Conservation (phyloP, 2,329 filamentous ascomycete species). For the Alternaria arbusti region DNA sequence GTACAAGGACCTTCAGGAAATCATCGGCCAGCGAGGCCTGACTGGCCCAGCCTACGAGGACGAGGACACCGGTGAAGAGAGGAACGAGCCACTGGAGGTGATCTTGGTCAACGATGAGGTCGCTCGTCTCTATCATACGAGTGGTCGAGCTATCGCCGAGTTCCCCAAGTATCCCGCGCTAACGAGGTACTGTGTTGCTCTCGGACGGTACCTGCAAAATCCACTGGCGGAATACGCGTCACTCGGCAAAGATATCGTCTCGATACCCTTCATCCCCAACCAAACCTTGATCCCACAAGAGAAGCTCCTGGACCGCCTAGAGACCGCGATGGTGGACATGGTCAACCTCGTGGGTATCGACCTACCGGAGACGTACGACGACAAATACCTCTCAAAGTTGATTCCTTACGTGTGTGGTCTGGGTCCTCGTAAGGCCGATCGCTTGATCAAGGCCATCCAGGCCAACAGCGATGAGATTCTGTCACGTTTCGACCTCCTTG, state of each 20-base stretch:
- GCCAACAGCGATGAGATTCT: conserved; percentile 86
- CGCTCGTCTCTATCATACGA: conserved; percentile 94
- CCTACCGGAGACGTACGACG: conserved; percentile 86
- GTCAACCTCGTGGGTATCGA: conserved; percentile 96
- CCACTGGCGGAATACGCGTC: conserved; percentile 96
- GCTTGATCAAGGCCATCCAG: conserved; percentile 87
- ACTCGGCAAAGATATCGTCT: conserved; percentile 84
- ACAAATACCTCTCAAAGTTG: conserved; percentile 82
- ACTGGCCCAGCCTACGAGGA: conserved; percentile 84
- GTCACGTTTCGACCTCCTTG: conserved; percentile 85
- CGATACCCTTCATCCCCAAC: conserved; percentile 85
- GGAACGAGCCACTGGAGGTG: conserved; percentile 82
- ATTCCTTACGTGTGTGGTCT: conserved; percentile 91
- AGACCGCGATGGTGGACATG: conserved; percentile 98
- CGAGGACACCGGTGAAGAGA: conserved; percentile 70
- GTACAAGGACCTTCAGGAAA: conserved; percentile 77
- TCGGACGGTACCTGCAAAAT: conserved; percentile 92
- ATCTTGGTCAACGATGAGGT: conserved; percentile 96
- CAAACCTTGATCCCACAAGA: conserved; percentile 89
- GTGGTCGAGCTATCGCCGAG: conserved; percentile 76
- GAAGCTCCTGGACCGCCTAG: conserved; percentile 82
- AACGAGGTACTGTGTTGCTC: conserved; percentile 85
- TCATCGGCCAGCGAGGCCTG: conserved; percentile 79
- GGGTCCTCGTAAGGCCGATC: conserved; percentile 87
- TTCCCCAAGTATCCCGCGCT: conserved; percentile 81